phyloP scores from a whole-genome alignment of 2,329 filamentous ascomycete genomes.

The Orbilia brochopaga region DNA sequence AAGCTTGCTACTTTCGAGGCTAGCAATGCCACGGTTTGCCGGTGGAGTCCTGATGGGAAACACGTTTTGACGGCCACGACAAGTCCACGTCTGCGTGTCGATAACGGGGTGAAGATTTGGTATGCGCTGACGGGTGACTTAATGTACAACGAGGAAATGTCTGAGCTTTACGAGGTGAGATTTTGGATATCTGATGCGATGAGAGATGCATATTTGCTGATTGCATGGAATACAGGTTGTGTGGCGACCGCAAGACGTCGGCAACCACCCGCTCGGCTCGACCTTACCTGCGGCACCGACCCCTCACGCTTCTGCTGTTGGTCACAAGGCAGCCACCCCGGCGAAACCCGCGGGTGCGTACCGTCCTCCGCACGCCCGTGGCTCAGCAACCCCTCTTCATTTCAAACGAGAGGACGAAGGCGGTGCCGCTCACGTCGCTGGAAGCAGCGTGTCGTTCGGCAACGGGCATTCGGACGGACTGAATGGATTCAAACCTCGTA shows the following conservation, averaged over 20 bases:
- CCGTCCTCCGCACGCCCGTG: conserved; percentile 89
- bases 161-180: conserved; percentile 80
- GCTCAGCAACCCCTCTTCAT: conserved; percentile 83
- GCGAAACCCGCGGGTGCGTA: conserved; percentile 98
- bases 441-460: conserved; percentile 51
- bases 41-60: conserved; percentile 95
- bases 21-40: conserved; percentile 92
- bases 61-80: conserved; percentile 98
- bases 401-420: conserved; percentile 99
- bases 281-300: conserved; percentile 75
- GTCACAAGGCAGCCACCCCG: conserved; percentile 82
- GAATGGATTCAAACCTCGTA: conserved; percentile 63
- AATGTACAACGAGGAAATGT: conserved; percentile 95
- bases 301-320: conserved; percentile 80
- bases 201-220: conserved; percentile 11
- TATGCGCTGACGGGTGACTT: conserved; percentile 79
- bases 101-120: conserved; percentile 96
- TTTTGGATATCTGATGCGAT: background rate
- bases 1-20: conserved; percentile 95
- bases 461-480: conserved; percentile 75
- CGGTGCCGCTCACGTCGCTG: conserved; percentile 76
- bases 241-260: conserved; percentile 78
- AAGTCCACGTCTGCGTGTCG: conserved; percentile 89
- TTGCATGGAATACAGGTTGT: conserved; percentile 60
- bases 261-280: conserved; percentile 69